Base-by-base conservation (phyloP, 768 basidiomycete genomes). In the Mycena filopes region DNA sequence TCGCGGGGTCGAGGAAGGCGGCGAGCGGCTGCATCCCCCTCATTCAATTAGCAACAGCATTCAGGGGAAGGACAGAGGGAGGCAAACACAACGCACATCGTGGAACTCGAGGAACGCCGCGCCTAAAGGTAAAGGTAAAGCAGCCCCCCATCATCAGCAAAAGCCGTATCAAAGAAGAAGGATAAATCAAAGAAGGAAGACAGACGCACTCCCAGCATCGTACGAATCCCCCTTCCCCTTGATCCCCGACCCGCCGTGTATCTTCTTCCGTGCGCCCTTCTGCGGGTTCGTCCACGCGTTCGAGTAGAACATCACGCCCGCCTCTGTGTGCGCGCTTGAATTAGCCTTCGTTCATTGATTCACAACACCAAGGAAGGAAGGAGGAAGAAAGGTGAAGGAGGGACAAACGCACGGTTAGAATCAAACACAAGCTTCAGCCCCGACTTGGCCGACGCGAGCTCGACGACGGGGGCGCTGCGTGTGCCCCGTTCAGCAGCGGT, bases 221-320 rank as follows among this genome's bases (percentile, higher is more conserved):
- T 93, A 92, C 10, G 87, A 86, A 62, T 89, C 86, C 2, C 86
- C 86, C 28, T 81, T 74, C 28, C 81, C 86, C 48, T 73, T 76
- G 21, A 78, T 75, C 29, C 90, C 90, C n/a, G 85, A 86, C 4
- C 91, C 90, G 20, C 91, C 90, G n/a, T n/a, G n/a, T n/a, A n/a
- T n/a, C n/a, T n/a, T n/a, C n/a, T n/a, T n/a, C n/a, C n/a, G n/a
- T n/a, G 86, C 85, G 16, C 84, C 86, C 16, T 80, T 82, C 18
- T 76, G 73, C 18, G 80, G 74, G 49, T 83, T 76, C 16, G 87
- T 78, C 55, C 85, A 76, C 55, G 84, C 86, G 71, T 89, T 87
- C 4, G 89, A 83, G 73, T 93, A 93, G 69, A 91, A 88, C 84
- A 92, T 91, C 41, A 91, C 83, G 15, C 91, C 91, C 9, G 83